phyloP scores from a whole-genome alignment of 2,329 filamentous ascomycete species.

The Fusarium xyrophilum region DNA sequence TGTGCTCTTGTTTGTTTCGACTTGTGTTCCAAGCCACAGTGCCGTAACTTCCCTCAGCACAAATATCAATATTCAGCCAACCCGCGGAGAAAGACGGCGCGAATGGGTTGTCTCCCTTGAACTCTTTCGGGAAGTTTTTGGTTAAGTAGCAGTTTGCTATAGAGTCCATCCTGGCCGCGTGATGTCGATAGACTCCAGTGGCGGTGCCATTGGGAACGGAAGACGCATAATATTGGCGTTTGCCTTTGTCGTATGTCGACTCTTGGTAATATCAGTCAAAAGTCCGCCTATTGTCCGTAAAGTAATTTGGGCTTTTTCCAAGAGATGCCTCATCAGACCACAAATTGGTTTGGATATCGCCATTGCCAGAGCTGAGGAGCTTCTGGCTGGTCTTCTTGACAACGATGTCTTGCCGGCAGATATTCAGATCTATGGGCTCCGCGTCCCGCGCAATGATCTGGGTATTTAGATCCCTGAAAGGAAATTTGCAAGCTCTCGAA shows the following conservation, averaged over 20 bases:
- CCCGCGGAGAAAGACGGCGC: neutral
- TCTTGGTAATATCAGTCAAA: neutral
- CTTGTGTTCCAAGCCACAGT: neutral
- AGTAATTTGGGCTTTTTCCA: no score
- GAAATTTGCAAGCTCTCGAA: no score
- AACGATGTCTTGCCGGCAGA: neutral
- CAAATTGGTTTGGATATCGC: slow-evolving; percentile 5
- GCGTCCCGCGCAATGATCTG: slow-evolving; percentile 7
- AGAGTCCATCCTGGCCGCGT: slow-evolving; percentile 21
- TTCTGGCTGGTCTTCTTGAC: neutral
- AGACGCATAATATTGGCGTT: slow-evolving; percentile 2
- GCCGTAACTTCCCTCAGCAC: slow-evolving; percentile 7
- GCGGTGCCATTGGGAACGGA: neutral
- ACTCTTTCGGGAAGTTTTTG: neutral
- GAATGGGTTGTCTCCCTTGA: neutral
- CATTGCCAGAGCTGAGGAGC: neutral
- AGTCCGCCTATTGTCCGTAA: neutral
- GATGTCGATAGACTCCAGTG: slow-evolving; percentile 6
- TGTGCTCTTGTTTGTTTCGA: slow-evolving; percentile 15
- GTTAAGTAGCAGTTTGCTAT: neutral
- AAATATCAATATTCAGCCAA: neutral
- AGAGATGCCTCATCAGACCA: neutral
- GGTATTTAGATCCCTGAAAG: neutral
- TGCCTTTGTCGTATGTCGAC: neutral
- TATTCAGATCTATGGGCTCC: neutral